These are phyloP conservation scores for Phytophthora europaea DNA, from an alignment of 352 stramenopile genomes.

Conservation along the genomic window DNA sequence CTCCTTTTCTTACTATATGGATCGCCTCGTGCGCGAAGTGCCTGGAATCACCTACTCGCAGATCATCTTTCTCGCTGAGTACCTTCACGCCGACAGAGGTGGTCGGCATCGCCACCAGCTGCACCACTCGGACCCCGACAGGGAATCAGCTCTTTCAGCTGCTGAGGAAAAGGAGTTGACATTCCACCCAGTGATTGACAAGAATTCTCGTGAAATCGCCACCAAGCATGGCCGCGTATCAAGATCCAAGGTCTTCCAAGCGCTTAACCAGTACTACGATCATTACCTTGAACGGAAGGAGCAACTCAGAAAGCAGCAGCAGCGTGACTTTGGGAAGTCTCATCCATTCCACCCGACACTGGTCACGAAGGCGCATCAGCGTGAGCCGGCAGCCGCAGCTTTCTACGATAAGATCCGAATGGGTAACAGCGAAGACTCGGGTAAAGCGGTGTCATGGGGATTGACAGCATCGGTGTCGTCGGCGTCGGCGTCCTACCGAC, in stretches of 20 bases:
- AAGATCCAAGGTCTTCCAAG: constrained; percentile 71
- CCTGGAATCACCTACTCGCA: constrained; percentile 78
- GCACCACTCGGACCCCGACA: constrained; percentile 27
- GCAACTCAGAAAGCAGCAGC: constrained; percentile 59
- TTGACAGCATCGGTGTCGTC: constrained; percentile 20
- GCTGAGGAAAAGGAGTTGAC: constrained; percentile 65
- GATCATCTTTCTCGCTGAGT: constrained; percentile 72
- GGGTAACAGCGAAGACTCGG: constrained; percentile 26
- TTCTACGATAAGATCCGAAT: constrained; percentile 72
- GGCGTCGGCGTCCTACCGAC: constrained; percentile 2
- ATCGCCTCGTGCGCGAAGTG: constrained; percentile 70
- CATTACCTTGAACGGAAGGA: constrained; percentile 74
- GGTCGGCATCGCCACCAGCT: constrained; percentile 32
- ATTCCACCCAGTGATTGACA: constrained; percentile 77
- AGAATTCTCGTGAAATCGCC: constrained; percentile 70
- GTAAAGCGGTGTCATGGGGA: constrained; percentile 5
- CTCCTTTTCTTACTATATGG: constrained; percentile 64
- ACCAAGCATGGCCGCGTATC: constrained; percentile 69
- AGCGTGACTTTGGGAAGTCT: constrained; percentile 63
- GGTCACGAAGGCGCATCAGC: constrained; percentile 54
- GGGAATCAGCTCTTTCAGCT: constrained; percentile 27
- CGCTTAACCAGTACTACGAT: constrained; percentile 79
- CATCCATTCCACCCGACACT: constrained; percentile 78
- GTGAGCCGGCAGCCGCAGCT: constrained; percentile 39
- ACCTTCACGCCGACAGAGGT: constrained; percentile 54